Conservation (phyloP, 78 protist genomes). For the Tieghemostelium lacteum region DNA sequence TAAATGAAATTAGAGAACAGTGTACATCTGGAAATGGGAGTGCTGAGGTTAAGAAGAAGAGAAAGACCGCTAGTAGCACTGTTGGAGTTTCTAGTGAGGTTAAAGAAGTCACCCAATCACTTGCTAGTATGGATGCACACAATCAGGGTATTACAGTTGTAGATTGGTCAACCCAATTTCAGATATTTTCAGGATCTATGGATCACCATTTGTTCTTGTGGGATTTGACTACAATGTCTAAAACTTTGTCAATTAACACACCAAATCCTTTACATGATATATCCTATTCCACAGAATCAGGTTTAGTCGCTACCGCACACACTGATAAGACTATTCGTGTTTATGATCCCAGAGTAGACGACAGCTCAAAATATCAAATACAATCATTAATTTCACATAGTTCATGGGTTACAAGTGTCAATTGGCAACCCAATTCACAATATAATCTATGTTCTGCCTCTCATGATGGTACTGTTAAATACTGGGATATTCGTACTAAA, state of each 20-base stretch:
- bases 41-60: neutral
- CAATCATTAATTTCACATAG: constrained; percentile 63
- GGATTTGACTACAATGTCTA: constrained; percentile 58
- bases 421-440: constrained; percentile 60
- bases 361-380: neutral
- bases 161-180: constrained; percentile 60
- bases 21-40: neutral
- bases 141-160: constrained; percentile 68
- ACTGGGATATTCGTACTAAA: constrained; percentile 83
- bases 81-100: neutral
- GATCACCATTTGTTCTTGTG: constrained; percentile 74
- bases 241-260: constrained; percentile 17
- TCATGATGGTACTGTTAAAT: constrained; percentile 78
- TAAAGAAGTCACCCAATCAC: constrained; percentile 6
- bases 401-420: constrained; percentile 53
- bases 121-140: constrained; percentile 38
- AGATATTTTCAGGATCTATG: constrained; percentile 54
- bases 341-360: constrained; percentile 78
- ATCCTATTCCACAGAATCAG: constrained; percentile 33
- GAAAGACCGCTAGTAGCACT: neutral
- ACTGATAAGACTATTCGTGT: constrained; percentile 64
- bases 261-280: constrained; percentile 2
- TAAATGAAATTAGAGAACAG: neutral
- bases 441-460: constrained; percentile 39
- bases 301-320: constrained; percentile 62